These are phyloP conservation scores for Sideroxylon spinosum DNA, from an alignment of 179 eudicot genomes.

Conservation along the genomic window DNA sequence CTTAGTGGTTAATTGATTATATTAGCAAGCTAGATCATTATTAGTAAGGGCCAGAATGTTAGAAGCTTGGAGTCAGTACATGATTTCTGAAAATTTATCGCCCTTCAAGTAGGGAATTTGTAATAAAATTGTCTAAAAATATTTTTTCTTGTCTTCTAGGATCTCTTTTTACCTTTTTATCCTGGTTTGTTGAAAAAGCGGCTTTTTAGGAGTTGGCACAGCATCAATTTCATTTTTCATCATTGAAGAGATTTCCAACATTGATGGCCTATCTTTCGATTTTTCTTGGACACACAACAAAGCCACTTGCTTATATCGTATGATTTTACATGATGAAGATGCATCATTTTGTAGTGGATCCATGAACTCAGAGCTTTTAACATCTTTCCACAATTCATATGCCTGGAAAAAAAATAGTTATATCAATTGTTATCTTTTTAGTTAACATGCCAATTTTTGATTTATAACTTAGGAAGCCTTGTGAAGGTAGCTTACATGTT, in stretches of 20 bases:
- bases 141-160: background rate
- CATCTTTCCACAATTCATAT: slow-evolving; percentile 26
- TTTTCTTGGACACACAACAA: slow-evolving; percentile 33
- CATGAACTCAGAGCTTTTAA: slow-evolving; percentile 22
- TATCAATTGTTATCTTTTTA: too few species aligned
- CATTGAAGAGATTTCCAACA: slow-evolving; percentile 20
- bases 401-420: slow-evolving; percentile 22
- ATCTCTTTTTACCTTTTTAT: background rate
- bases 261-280: slow-evolving; percentile 27
- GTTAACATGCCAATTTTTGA: background rate
- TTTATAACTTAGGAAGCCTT: background rate
- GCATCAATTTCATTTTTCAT: slow-evolving; percentile 15
- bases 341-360: slow-evolving; percentile 26
- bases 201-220: slow-evolving; percentile 2
- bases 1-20: too few species aligned
- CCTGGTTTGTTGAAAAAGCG: background rate
- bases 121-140: slow-evolving; percentile 14
- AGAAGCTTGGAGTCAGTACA: too few species aligned
- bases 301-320: slow-evolving; percentile 28
- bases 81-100: slow-evolving; percentile 10
- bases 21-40: too few species aligned
- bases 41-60: too few species aligned
- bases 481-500: background rate
- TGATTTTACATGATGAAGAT: slow-evolving; percentile 18
- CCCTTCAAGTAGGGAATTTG: slow-evolving; percentile 19